Evolutionary conservation across 2,329 filamentous ascomycete genomes (phyloP).

Genomic region (Rutstroemia sp.): DNA sequence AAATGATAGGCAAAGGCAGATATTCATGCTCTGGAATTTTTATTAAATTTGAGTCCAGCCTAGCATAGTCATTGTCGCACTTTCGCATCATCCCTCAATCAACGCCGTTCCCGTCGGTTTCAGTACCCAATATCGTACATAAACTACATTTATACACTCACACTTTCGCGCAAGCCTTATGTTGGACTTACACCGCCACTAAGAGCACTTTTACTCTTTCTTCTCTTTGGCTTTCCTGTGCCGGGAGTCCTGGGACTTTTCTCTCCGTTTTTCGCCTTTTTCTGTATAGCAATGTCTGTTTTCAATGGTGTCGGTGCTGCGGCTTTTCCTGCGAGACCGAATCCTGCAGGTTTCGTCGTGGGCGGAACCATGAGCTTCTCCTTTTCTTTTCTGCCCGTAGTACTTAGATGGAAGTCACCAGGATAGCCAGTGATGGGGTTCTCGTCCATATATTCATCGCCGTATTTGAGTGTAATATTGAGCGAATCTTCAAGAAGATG

Average conservation of each 20-base stretch:
- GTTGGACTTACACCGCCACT: constrained; percentile 20
- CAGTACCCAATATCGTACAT: neutral
- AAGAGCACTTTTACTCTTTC: constrained; percentile 27
- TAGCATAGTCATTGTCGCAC: too few species aligned
- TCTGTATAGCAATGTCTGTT: constrained; percentile 23
- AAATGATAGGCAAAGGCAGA: too few species aligned
- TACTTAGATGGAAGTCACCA: constrained; percentile 57
- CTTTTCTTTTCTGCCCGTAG: constrained; percentile 43
- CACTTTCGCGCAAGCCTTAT: constrained; percentile 2
- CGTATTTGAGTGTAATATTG: constrained; percentile 48
- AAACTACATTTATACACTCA: neutral
- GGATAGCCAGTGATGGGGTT: constrained; percentile 60
- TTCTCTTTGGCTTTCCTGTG: constrained; percentile 31
- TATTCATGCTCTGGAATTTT: too few species aligned
- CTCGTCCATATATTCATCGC: constrained; percentile 59
- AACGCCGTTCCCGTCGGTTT: too few species aligned
- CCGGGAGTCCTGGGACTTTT: constrained; percentile 29
- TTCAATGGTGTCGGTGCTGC: constrained; percentile 17
- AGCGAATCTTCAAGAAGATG: constrained; percentile 47
- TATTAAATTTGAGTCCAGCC: too few species aligned
- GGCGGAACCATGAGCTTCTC: constrained; percentile 21
- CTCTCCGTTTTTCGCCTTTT: constrained; percentile 24
- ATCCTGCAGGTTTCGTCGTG: constrained; percentile 15
- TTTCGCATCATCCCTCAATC: too few species aligned
- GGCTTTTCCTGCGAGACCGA: constrained; percentile 9